Evolutionary conservation across 371 early-diverging fungal species (phyloP).

Genomic region (Chytridium lagenaria): DNA sequence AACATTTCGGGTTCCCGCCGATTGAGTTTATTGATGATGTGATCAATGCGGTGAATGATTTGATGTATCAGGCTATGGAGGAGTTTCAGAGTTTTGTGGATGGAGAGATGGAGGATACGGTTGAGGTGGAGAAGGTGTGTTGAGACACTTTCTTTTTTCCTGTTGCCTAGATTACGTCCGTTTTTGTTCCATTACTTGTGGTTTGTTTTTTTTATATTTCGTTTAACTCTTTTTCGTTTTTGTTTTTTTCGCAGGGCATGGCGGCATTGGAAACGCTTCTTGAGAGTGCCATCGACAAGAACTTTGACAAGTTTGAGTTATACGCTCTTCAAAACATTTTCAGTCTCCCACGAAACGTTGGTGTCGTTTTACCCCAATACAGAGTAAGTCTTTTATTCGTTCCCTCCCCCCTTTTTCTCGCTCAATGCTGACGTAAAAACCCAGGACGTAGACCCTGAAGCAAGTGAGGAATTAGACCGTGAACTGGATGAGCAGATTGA

Average conservation of each 20-base stretch:
- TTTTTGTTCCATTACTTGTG: neutral
- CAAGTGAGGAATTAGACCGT: slow-evolving; percentile 4
- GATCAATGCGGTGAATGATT: slow-evolving; percentile 72
- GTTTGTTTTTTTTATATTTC: slow-evolving; percentile 1
- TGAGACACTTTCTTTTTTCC: too few relatives aligned
- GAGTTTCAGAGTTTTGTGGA: slow-evolving; percentile 68
- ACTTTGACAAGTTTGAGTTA: slow-evolving; percentile 79
- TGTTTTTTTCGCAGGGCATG: slow-evolving; percentile 51
- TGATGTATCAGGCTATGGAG: slow-evolving; percentile 68
- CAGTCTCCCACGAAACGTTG: slow-evolving; percentile 61
- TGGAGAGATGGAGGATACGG: slow-evolving; percentile 36
- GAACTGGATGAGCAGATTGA: slow-evolving; percentile 9
- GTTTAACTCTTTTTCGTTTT: slow-evolving; percentile 4
- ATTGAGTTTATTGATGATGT: slow-evolving; percentile 74
- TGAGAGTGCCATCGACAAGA: slow-evolving; percentile 73
- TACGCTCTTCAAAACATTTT: slow-evolving; percentile 73
- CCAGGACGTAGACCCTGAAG: slow-evolving; percentile 3
- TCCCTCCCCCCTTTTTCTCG: neutral
- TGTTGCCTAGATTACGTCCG: too few relatives aligned
- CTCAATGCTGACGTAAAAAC: too few relatives aligned
- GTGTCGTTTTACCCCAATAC: slow-evolving; percentile 58
- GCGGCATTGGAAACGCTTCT: slow-evolving; percentile 71
- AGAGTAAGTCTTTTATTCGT: slow-evolving; percentile 41
- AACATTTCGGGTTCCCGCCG: slow-evolving; percentile 76
- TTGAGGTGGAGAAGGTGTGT: slow-evolving; percentile 33